Evolutionary conservation across 805 yeast genomes (phyloP).

Genomic region (Metschnikowia dekortorum): DNA sequence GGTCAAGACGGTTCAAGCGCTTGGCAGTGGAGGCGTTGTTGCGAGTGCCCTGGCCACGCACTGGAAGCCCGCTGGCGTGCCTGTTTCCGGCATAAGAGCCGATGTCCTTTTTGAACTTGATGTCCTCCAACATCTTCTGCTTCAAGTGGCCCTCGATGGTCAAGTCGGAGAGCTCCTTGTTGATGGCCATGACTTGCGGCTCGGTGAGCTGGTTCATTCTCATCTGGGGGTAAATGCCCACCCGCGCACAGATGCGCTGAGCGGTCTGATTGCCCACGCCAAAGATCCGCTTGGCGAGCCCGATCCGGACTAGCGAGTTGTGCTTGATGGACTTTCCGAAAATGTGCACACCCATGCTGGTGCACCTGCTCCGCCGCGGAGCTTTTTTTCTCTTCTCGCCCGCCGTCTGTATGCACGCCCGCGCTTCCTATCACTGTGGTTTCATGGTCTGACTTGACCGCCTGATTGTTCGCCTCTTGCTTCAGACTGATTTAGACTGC

Average conservation of each 20-base stretch:
- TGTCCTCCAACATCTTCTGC: conserved; percentile 72
- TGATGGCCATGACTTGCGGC: conserved; percentile 77
- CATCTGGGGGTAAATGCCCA: conserved; percentile 91
- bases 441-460: too few species aligned
- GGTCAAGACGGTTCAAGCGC: conserved; percentile 72
- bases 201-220: conserved; percentile 90
- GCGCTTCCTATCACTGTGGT: not conserved
- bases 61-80: conserved; percentile 70
- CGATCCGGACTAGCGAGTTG: conserved; percentile 44
- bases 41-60: conserved; percentile 83
- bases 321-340: conserved; percentile 43
- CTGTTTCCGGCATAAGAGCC: conserved; percentile 88
- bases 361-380: not conserved
- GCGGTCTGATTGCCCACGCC: conserved; percentile 83
- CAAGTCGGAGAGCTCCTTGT: conserved; percentile 81
- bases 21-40: conserved; percentile 89
- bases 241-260: conserved; percentile 71
- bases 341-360: conserved; percentile 40
- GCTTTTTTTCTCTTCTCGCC: conserved; percentile 1
- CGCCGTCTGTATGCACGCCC: not conserved
- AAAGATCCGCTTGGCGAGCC: conserved; percentile 74
- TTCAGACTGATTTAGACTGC: too few species aligned
- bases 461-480: too few species aligned
- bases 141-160: conserved; percentile 77
- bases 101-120: conserved; percentile 69